Evolutionary conservation across 2,329 filamentous ascomycete species (phyloP).

Genomic region (Mycogone perniciosa): DNA sequence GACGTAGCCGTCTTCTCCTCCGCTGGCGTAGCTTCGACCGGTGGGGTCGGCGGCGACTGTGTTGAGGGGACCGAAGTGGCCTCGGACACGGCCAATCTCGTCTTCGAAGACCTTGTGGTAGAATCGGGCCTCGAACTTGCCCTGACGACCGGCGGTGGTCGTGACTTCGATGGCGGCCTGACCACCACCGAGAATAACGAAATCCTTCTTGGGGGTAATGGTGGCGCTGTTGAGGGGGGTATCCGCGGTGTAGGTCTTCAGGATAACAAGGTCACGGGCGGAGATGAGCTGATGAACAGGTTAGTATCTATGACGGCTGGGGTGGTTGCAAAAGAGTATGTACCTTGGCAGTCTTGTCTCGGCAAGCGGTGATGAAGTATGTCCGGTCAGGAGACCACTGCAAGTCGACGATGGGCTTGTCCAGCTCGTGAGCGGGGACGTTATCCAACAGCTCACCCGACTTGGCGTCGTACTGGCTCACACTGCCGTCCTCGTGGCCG

Average conservation of each 20-base stretch:
- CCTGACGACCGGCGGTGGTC: constrained; percentile 85
- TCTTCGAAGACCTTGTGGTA: constrained; percentile 99
- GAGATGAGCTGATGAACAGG: constrained; percentile 59
- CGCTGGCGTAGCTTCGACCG: constrained; percentile 87
- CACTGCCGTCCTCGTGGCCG: constrained; percentile 90
- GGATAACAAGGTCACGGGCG: constrained; percentile 75
- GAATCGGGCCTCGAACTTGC: constrained; percentile 98
- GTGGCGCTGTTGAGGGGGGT: constrained; percentile 94
- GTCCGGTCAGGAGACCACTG: constrained; percentile 92
- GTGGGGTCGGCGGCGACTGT: constrained; percentile 90
- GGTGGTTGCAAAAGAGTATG: constrained; percentile 12
- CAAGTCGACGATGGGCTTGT: constrained; percentile 79
- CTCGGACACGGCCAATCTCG: constrained; percentile 93
- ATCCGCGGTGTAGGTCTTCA: constrained; percentile 89
- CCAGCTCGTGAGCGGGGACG: constrained; percentile 77
- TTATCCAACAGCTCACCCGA: constrained; percentile 77
- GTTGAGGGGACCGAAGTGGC: constrained; percentile 95
- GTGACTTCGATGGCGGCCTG: constrained; percentile 99
- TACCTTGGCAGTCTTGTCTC: constrained; percentile 95
- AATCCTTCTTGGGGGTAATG: constrained; percentile 94
- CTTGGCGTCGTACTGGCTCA: constrained; percentile 90
- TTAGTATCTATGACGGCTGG: not conserved
- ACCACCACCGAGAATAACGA: constrained; percentile 94
- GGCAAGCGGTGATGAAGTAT: constrained; percentile 96
- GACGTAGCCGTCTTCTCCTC: constrained; percentile 97